phyloP scores from a whole-genome alignment of 495 filamentous ascomycete species.

The Aspergillus conjunctus region DNA sequence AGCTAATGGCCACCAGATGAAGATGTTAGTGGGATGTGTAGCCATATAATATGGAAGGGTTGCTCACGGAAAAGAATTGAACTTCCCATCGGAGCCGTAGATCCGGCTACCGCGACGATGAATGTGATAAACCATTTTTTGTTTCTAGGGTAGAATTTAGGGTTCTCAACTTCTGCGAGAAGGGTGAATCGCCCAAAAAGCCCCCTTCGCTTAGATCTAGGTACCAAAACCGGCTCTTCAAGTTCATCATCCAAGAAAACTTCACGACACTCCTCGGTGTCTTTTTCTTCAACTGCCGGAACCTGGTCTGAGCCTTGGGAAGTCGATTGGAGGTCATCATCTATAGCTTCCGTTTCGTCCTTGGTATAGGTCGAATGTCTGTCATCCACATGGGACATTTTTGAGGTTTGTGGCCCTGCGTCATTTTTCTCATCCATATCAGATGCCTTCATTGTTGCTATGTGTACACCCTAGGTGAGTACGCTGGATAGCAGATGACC shows the following conservation, averaged over 20 bases:
- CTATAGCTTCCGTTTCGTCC: background rate
- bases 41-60: background rate
- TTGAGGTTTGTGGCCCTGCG: background rate
- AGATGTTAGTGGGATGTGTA: background rate
- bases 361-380: background rate
- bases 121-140: slow-evolving; percentile 88
- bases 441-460: background rate
- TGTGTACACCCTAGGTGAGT: background rate
- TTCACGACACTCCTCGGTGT: slow-evolving; percentile 22
- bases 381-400: background rate
- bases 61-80: slow-evolving; percentile 79
- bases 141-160: slow-evolving; percentile 67
- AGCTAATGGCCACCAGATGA: slow-evolving; percentile 46
- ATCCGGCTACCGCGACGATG: slow-evolving; percentile 73
- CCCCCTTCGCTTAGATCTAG: slow-evolving; percentile 69
- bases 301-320: slow-evolving; percentile 11
- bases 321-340: slow-evolving; percentile 15
- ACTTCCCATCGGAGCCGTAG: slow-evolving; percentile 81
- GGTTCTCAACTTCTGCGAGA: slow-evolving; percentile 79
- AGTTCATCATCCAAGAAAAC: slow-evolving; percentile 21
- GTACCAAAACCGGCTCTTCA: slow-evolving; percentile 50
- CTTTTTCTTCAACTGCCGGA: slow-evolving; percentile 24
- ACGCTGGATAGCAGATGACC: background rate
- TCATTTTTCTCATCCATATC: background rate
- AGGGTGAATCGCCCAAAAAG: slow-evolving; percentile 71